phyloP scores from a whole-genome alignment of 805 yeast genomes.

The Ogataea trehalophila region DNA sequence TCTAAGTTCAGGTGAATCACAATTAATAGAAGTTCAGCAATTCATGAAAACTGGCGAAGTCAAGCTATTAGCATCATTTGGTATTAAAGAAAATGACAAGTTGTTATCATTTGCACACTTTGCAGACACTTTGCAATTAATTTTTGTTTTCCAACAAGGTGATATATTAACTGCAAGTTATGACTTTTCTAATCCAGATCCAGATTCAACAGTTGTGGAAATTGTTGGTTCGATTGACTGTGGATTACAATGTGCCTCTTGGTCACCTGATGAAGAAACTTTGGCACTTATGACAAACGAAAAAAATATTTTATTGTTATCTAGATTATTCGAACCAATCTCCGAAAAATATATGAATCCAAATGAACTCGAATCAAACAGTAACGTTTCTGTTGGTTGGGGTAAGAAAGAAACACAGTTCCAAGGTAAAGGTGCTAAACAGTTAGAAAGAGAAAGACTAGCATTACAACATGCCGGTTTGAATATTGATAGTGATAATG shows the following conservation, averaged over 20 bases:
- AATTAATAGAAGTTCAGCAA: slow-evolving; percentile 70
- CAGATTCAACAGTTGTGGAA: slow-evolving; percentile 55
- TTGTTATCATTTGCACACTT: slow-evolving; percentile 61
- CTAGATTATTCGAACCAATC: slow-evolving; percentile 75
- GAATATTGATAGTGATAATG: slow-evolving; percentile 52
- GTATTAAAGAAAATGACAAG: slow-evolving; percentile 37
- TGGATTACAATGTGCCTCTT: slow-evolving; percentile 65
- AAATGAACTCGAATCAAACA: slow-evolving; percentile 62
- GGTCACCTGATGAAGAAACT: slow-evolving; percentile 93
- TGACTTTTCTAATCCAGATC: slow-evolving; percentile 41
- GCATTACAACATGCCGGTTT: slow-evolving; percentile 63
- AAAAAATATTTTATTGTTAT: slow-evolving; percentile 57
- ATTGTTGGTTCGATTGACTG: slow-evolving; percentile 82
- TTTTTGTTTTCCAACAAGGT: slow-evolving; percentile 68
- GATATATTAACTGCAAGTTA: slow-evolving; percentile 68
- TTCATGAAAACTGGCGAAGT: slow-evolving; percentile 59
- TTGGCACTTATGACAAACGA: slow-evolving; percentile 63
- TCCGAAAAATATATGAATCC: slow-evolving; percentile 54
- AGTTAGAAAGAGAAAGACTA: slow-evolving; percentile 57
- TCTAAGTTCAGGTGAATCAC: slow-evolving; percentile 49
- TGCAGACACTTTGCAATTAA: slow-evolving; percentile 59
- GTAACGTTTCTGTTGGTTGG: slow-evolving; percentile 97
- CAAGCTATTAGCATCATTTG: slow-evolving; percentile 56
- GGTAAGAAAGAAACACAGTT: slow-evolving; percentile 96
- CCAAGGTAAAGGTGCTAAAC: slow-evolving; percentile 87